Percentiles rank a stretch among this genome's conserved stretches.
Conservation (phyloP, 768 basidiomycete genomes). For the Chiua virens region DNA sequence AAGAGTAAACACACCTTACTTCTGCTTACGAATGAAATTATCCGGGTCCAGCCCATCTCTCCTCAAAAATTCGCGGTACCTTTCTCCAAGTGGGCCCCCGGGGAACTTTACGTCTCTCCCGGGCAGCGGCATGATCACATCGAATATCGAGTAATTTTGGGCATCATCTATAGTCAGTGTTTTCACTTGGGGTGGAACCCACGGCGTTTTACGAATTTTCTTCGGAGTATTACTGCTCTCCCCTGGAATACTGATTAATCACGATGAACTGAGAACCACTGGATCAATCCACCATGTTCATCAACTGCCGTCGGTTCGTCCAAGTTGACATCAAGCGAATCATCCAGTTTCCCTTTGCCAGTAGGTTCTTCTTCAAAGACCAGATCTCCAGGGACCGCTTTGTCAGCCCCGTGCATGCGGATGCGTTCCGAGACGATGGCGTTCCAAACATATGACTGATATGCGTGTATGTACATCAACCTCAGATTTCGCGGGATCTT, state of each 20-base stretch:
- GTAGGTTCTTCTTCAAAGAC: slow-evolving; percentile 59
- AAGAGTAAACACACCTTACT: slow-evolving; percentile 44
- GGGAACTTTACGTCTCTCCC: slow-evolving; percentile 95
- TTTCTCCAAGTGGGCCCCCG: slow-evolving; percentile 81
- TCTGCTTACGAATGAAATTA: slow-evolving; percentile 88
- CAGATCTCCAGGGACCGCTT: slow-evolving; percentile 86
- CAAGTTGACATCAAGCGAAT: slow-evolving; percentile 29
- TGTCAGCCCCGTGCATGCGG: slow-evolving; percentile 67
- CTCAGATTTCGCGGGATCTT: slow-evolving; percentile 95
- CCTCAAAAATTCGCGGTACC: slow-evolving; percentile 76
- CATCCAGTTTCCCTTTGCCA: slow-evolving; percentile 25
- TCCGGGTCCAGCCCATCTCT: slow-evolving; percentile 90
- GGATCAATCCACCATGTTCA: slow-evolving; percentile 31
- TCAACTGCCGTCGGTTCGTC: slow-evolving; percentile 34
- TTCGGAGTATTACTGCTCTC: slow-evolving; percentile 14
- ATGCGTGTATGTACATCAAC: slow-evolving; percentile 97
- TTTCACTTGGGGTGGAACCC: slow-evolving; percentile 70
- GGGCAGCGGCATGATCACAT: slow-evolving; percentile 96
- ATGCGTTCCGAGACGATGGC: slow-evolving; percentile 94
- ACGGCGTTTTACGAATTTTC: slow-evolving; percentile 40
- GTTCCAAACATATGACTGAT: slow-evolving; percentile 99
- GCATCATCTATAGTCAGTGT: slow-evolving; percentile 77
- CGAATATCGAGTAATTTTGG: slow-evolving; percentile 82
- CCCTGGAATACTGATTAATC: slow-evolving; percentile 18
- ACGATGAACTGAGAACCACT: not conserved